These are phyloP conservation scores for Nicotiana tabacum DNA, from an alignment of 257 asterid species.

Conservation along the genomic window DNA sequence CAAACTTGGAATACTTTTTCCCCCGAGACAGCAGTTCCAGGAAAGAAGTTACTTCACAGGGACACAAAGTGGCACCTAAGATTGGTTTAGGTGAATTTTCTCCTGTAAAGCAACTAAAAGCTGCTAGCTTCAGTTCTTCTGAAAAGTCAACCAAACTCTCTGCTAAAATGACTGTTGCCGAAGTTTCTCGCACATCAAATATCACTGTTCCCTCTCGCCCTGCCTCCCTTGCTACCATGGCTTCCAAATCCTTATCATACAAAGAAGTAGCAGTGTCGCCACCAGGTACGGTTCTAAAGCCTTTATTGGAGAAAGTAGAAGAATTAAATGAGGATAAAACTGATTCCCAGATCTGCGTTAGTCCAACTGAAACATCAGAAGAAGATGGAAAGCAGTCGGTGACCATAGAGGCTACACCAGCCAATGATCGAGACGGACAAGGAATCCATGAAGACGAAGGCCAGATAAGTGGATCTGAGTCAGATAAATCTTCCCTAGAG, in stretches of 20 bases:
- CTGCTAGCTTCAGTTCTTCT: conserved; percentile 20
- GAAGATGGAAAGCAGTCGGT: conserved; percentile 39
- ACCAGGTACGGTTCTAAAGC: conserved; percentile 97
- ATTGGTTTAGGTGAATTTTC: conserved; percentile 40
- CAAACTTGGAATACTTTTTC: conserved; percentile 41
- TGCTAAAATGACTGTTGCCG: conserved; percentile 38
- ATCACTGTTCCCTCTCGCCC: conserved; percentile 46
- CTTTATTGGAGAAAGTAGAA: conserved; percentile 80
- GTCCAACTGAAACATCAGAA: conserved; percentile 51
- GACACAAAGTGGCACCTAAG: conserved; percentile 44
- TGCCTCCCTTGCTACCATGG: conserved; percentile 56
- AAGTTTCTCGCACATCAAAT: conserved; percentile 36
- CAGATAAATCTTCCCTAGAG: conserved; percentile 32
- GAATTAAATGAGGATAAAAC: conserved; percentile 57
- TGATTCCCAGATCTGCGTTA: conserved; percentile 47
- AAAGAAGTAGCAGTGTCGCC: conserved; percentile 95
- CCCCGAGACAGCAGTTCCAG: conserved; percentile 40
- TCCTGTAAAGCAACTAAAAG: conserved; percentile 35
- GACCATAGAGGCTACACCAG: conserved; percentile 36
- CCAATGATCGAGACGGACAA: conserved; percentile 38
- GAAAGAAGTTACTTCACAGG: conserved; percentile 55
- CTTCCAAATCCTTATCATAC: conserved; percentile 84
- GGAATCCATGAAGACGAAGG: conserved; percentile 38
- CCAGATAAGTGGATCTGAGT: conserved; percentile 39
- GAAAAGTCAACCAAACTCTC: conserved; percentile 48